These are phyloP conservation scores for Streptanthus diversifolius DNA, from an alignment of 345 rosid species.

Conservation along the genomic window DNA sequence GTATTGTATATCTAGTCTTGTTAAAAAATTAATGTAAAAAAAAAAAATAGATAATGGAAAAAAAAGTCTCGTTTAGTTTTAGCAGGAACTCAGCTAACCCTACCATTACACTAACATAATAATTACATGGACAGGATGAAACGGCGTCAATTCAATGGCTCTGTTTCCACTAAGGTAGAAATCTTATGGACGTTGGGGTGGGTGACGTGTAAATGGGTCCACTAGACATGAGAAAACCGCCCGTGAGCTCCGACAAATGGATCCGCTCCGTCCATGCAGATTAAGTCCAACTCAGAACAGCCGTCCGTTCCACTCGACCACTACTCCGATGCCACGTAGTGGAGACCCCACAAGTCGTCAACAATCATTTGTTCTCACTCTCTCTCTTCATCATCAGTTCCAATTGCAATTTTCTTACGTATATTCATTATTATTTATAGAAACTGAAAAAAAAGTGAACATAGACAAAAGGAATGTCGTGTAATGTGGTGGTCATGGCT, in stretches of 20 bases:
- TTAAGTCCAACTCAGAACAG: slow-evolving; percentile 13
- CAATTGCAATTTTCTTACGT: slow-evolving; percentile 19
- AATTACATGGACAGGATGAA: slow-evolving; percentile 5
- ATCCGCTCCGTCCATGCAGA: slow-evolving; percentile 34
- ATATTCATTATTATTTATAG: neutral
- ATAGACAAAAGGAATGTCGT: slow-evolving; percentile 22
- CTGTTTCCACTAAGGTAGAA: slow-evolving; percentile 20
- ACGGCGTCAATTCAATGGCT: slow-evolving; percentile 7
- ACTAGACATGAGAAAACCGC: slow-evolving; percentile 25
- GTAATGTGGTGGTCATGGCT: slow-evolving; percentile 22
- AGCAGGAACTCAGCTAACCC: neutral
- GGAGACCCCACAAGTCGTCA: slow-evolving; percentile 2
- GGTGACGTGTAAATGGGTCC: slow-evolving; percentile 29
- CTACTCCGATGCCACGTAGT: slow-evolving; percentile 25
- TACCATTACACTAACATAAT: slow-evolving; percentile 14
- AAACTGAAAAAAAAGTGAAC: neutral
- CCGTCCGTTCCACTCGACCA: slow-evolving; percentile 28
- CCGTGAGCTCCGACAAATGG: slow-evolving; percentile 20
- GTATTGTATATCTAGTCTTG: too few species aligned
- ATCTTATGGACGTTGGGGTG: neutral
- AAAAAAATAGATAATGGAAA: too few species aligned
- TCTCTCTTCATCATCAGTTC: slow-evolving; percentile 11
- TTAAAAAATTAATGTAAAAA: too few species aligned
- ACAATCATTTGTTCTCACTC: slow-evolving; percentile 21
- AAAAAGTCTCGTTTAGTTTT: too few species aligned